Evolutionary conservation across 2,329 filamentous ascomycete genomes (phyloP).

Genomic region (Aspergillus unguis): DNA sequence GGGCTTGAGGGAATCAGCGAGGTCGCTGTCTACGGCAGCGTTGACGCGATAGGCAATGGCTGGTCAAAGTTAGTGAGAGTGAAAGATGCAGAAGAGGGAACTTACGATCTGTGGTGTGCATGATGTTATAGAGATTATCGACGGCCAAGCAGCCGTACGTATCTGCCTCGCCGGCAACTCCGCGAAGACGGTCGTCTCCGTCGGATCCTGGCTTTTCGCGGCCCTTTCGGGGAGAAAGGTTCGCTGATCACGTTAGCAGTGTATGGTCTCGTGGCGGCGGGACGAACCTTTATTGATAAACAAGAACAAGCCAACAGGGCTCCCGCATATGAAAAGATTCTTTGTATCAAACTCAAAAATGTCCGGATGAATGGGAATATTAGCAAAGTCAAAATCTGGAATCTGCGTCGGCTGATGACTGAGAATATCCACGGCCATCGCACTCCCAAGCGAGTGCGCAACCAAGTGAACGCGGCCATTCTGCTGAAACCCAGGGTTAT

Average conservation of each 20-base stretch:
- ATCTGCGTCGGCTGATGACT: slow-evolving; percentile 79
- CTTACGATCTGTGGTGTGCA: slow-evolving; percentile 65
- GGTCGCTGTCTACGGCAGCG: slow-evolving; percentile 77
- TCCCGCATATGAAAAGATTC: slow-evolving; percentile 85
- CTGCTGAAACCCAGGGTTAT: slow-evolving; percentile 81
- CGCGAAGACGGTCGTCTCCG: slow-evolving; percentile 55
- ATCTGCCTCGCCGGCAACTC: slow-evolving; percentile 73
- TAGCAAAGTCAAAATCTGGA: slow-evolving; percentile 47
- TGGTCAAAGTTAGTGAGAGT: slow-evolving; percentile 49
- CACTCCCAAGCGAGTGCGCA: slow-evolving; percentile 88
- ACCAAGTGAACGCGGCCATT: slow-evolving; percentile 85
- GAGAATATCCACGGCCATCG: slow-evolving; percentile 89
- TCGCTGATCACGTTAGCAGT: slow-evolving; percentile 39
- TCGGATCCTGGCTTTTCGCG: slow-evolving; percentile 73
- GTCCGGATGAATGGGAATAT: slow-evolving; percentile 43
- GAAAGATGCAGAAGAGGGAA: not conserved
- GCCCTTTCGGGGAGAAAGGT: slow-evolving; percentile 71
- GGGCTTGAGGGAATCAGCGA: slow-evolving; percentile 70
- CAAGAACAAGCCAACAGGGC: slow-evolving; percentile 88
- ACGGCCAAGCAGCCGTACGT: slow-evolving; percentile 87
- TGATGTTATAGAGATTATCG: slow-evolving; percentile 94
- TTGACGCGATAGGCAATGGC: slow-evolving; percentile 90
- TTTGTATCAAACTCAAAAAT: slow-evolving; percentile 90
- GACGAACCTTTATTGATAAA: slow-evolving; percentile 65
- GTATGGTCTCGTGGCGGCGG: not conserved